Percentiles rank a stretch among this genome's conserved stretches.
Evolutionary conservation across 768 basidiomycete species (phyloP).

Genomic region (Xerocomellus amylosporus): DNA sequence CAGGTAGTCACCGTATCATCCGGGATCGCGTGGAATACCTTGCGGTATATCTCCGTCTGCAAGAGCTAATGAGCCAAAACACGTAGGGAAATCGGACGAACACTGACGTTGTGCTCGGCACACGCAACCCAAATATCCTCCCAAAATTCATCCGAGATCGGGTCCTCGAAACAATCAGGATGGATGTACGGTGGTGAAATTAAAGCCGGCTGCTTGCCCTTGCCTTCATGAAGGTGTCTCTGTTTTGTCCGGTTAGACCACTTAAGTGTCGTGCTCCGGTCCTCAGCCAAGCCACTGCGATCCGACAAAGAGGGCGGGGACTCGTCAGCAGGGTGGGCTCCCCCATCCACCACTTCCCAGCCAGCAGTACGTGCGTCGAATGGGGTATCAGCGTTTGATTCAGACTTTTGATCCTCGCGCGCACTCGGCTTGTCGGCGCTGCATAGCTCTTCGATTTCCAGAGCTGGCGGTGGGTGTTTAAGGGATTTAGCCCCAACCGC

Average conservation of each 20-base stretch:
- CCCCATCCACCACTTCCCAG: conserved; percentile 42
- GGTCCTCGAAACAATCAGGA: conserved; percentile 82
- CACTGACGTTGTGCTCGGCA: conserved; percentile 82
- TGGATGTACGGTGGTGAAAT: conserved; percentile 70
- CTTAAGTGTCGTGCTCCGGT: conserved; percentile 47
- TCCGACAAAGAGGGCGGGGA: conserved; percentile 47
- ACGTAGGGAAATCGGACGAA: not conserved
- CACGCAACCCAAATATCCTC: conserved; percentile 84
- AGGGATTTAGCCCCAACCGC: conserved; percentile 68
- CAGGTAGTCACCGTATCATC: conserved; percentile 93
- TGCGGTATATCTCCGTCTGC: conserved; percentile 93
- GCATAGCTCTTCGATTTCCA: conserved; percentile 29
- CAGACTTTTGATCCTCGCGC: conserved; percentile 15
- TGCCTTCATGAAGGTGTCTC: conserved; percentile 54
- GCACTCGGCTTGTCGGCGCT: conserved; percentile 28
- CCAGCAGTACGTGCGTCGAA: conserved; percentile 39
- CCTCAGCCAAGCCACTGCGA: conserved; percentile 44
- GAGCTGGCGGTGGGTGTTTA: conserved; percentile 40
- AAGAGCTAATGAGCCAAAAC: conserved; percentile 1
- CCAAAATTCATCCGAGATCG: conserved; percentile 85
- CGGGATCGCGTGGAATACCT: conserved; percentile 90
- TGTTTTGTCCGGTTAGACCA: conserved; percentile 56
- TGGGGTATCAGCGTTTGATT: not conserved
- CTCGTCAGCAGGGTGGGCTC: conserved; percentile 42
- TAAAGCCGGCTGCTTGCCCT: conserved; percentile 57